Base-by-base conservation (phyloP, 768 basidiomycete genomes). In the Tricholoma saponaceum region DNA sequence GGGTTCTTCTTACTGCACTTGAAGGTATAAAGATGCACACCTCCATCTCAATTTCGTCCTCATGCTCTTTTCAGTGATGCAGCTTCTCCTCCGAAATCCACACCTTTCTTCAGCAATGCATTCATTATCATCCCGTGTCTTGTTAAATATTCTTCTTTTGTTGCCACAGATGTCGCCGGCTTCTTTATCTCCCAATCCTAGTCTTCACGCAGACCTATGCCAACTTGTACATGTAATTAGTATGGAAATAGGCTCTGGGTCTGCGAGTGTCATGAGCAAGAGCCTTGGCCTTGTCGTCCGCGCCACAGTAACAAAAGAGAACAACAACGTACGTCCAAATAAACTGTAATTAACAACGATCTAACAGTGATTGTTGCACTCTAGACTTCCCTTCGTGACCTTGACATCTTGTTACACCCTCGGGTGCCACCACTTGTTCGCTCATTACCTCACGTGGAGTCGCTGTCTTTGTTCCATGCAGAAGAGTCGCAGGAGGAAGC, bases 371-470 rank as follows among this genome's bases (percentile, higher is more conserved):
- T 18, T 53, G 1, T 8, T 14, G 3, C 23, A 33, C 49, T 49
- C 50, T 9, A 63, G 60, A 50, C 63, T 54, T 51, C 67, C 28
- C 71, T 77, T 58, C 72, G 65, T 20, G 72, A 72, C 33, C 65
- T 89, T 49, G 89, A 90, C 57, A 67, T 86, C 25, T 71, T 92
- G 22, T 66, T 95, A 10, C 92, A 94, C 64, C 91, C 92, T 47
- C 86, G 90, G 20, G 76, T 89, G 4, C 92, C 92, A 8, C 88
- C 91, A 7, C 70, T 90, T 12, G 76, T 91, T 54, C 83, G 87
- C 46, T 77, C 86, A 3, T 69, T 89, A 56, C 89, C 90, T 14
- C 75, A 80, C 28, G 66, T 88, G 10, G 88, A 88, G 60, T 69
- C 77, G 0, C 66, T 91, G 14, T 79, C 85, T 12, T 74, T 92